A percentile compares a stretch with the other conserved stretches of the same genome.
Evolutionary conservation across 768 basidiomycete species (phyloP).

Genomic region (Amanita rubescens): DNA sequence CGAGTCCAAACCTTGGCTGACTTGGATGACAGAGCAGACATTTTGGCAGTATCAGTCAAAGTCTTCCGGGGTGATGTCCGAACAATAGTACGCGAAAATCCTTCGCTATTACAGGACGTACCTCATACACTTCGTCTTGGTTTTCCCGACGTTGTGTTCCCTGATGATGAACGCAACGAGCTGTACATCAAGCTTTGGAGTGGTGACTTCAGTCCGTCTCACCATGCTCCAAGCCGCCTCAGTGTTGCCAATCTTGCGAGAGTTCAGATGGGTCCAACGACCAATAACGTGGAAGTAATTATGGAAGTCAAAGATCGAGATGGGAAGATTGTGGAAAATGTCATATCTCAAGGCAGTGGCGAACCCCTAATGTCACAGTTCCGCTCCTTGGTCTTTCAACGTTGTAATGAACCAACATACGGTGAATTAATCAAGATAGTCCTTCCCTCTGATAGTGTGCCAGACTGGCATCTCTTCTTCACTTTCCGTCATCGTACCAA

Average conservation of each 20-base stretch:
- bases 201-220: constrained; percentile 69
- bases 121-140: constrained; percentile 83
- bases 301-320: constrained; percentile 78
- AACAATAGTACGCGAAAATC: constrained; percentile 76
- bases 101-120: constrained; percentile 71
- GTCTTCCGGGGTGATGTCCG: constrained; percentile 77
- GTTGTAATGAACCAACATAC: constrained; percentile 85
- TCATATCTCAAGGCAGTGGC: constrained; percentile 78
- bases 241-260: constrained; percentile 60
- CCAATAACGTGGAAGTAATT: constrained; percentile 79
- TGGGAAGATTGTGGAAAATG: constrained; percentile 61
- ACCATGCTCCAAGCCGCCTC: constrained; percentile 39
- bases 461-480: constrained; percentile 89
- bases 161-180: constrained; percentile 88
- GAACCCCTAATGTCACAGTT: constrained; percentile 77
- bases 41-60: constrained; percentile 77
- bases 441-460: constrained; percentile 58
- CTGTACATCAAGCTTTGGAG: constrained; percentile 96
- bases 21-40: constrained; percentile 59
- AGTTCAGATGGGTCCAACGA: constrained; percentile 41
- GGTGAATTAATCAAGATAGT: constrained; percentile 89
- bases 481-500: constrained; percentile 76
- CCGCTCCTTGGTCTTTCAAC: constrained; percentile 85
- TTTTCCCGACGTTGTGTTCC: constrained; percentile 95
- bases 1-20: background rate